These are phyloP conservation scores for Penicillium expansum DNA, from an alignment of 2,329 filamentous ascomycete genomes.

Conservation along the genomic window DNA sequence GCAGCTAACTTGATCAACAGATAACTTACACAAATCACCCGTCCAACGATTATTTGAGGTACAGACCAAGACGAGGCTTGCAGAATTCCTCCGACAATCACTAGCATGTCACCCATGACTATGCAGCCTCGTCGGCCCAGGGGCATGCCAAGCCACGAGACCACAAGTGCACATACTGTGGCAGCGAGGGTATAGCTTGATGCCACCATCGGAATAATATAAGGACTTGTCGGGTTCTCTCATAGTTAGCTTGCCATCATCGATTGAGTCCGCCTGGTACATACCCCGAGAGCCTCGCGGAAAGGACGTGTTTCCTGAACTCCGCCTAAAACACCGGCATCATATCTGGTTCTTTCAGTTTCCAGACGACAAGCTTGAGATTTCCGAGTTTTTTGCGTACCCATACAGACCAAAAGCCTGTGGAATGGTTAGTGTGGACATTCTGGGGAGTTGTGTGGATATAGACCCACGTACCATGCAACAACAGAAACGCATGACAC, in stretches of 20 bases:
- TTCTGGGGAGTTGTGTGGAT: background rate
- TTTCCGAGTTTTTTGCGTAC: background rate
- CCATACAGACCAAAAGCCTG: background rate
- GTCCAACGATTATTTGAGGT: background rate
- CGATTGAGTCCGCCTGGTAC: background rate
- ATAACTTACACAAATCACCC: background rate
- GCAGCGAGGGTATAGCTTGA: constrained; percentile 17
- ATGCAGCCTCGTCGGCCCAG: constrained; percentile 10
- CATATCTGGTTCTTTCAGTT: background rate
- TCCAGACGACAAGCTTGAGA: background rate
- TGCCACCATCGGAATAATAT: constrained; percentile 18
- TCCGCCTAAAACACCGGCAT: background rate
- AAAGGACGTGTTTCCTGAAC: background rate
- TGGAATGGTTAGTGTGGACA: background rate
- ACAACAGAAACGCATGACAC: background rate
- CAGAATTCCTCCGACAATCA: constrained; percentile 22
- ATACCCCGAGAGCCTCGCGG: background rate
- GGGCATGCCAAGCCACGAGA: constrained; percentile 25
- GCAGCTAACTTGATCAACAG: background rate
- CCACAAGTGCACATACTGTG: constrained; percentile 15
- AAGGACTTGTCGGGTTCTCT: constrained; percentile 7
- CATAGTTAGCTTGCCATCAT: background rate
- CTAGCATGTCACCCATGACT: constrained; percentile 24
- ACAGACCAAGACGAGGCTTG: background rate
- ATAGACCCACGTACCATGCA: background rate